Base-by-base conservation (phyloP, 139 green algal genomes). In the Micractinium conductrix region DNA sequence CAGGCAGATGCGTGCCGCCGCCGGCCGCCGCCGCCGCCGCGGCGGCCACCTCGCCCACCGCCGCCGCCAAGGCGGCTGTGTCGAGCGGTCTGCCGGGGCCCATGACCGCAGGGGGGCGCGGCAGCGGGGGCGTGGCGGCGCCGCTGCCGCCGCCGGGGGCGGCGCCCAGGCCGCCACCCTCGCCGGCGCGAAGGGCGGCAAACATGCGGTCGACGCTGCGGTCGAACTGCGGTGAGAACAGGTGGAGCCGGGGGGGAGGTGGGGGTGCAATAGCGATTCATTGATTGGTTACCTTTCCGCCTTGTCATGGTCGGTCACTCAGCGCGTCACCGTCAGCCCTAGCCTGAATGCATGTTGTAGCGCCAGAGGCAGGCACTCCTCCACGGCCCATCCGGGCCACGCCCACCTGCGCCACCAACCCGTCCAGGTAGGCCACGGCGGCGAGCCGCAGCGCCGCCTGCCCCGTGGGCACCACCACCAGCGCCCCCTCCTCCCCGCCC, bases 381-480 rank as follows among this genome's bases (percentile, higher is more conserved):
- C n/a, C n/a, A n/a, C n/a, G n/a, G 6, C 91, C 17, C 43, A 40
- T 28, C 28, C 28, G n/a, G n/a, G n/a, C n/a, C n/a, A 12, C 30
- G 28, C 89, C 83, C 69, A 93, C 80, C 55, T 72, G 63, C 22
- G 81, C 71, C 68, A 81, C 84, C n/a, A 88, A 9, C 33, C 43
- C 35, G 45, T 88, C 84, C 76, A 88, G 43, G 14, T 71, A 93
- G 4, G 28, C 70, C 22, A 19, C 50, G n/a, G 81, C 85, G 5
- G 30, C 50, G 1, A 2, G 70, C 55, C 84, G 83, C 67, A 76
- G 87, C 62, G 74, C 55, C 2, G 10, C 21, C 2, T 19, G 2
- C 69, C 30, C 45, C 50, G 10, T 30, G 4, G 70, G 55, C 17
- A 91, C 76, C 24, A 92, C 76, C 75, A 92, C 69, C n/a, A 92